phyloP scores from a whole-genome alignment of 2,329 filamentous ascomycete genomes.

The Colletotrichum chrysophilum region DNA sequence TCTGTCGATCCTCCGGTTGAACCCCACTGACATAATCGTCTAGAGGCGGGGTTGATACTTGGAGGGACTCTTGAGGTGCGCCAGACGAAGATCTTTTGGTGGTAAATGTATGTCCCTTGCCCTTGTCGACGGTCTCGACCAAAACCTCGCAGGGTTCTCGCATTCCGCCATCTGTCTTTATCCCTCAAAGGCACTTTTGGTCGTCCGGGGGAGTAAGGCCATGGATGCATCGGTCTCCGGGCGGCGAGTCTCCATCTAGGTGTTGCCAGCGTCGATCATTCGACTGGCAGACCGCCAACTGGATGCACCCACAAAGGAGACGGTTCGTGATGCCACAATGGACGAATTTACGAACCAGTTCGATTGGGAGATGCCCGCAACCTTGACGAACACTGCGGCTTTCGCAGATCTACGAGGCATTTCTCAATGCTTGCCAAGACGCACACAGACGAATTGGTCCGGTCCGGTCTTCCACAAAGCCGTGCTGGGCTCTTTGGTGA shows the following conservation, averaged over 20 bases:
- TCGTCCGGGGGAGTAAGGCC: background rate
- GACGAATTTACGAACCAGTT: background rate
- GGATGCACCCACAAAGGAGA: background rate
- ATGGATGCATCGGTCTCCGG: background rate
- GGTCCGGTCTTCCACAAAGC: background rate
- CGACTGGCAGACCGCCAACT: background rate
- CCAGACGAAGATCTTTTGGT: background rate
- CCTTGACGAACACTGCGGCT: background rate
- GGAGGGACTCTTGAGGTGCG: background rate
- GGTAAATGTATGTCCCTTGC: background rate
- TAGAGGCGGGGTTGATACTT: background rate
- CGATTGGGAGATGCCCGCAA: background rate
- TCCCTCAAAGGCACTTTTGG: background rate
- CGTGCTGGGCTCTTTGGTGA: background rate
- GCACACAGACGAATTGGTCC: background rate
- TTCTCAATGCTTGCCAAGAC: background rate
- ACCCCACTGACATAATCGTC: background rate
- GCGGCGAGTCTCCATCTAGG: background rate
- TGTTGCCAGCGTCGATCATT: background rate
- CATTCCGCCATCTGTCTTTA: background rate
- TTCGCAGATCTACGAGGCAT: background rate
- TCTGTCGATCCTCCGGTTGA: background rate
- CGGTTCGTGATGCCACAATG: background rate
- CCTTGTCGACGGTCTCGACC: background rate
- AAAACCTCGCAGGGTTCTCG: background rate